Conservation (phyloP, 345 rosid genomes). For the Eutrema japonicum region DNA sequence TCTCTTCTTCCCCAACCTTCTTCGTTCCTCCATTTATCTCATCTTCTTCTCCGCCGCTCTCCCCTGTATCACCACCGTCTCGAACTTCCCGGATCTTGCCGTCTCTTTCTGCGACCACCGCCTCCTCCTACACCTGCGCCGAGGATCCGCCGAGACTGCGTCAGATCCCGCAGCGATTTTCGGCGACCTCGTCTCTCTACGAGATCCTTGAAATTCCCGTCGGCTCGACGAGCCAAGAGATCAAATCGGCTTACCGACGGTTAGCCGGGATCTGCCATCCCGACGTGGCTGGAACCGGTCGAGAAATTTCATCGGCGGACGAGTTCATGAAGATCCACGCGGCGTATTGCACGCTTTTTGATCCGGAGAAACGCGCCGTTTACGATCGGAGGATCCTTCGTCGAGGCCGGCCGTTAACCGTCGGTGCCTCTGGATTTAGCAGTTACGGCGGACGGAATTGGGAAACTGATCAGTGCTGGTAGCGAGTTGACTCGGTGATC, state of each 20-base stretch:
- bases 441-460: slow-evolving; percentile 65
- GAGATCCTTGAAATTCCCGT: slow-evolving; percentile 62
- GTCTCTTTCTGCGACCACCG: slow-evolving; percentile 7
- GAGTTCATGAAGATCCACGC: slow-evolving; percentile 75
- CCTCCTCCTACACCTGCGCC: slow-evolving; percentile 30
- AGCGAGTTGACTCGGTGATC: slow-evolving; percentile 39
- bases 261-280: slow-evolving; percentile 76
- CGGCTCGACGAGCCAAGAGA: slow-evolving; percentile 66
- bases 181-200: slow-evolving; percentile 58
- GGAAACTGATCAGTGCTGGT: slow-evolving; percentile 99
- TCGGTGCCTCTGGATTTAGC: slow-evolving; percentile 37
- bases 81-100: slow-evolving; percentile 6
- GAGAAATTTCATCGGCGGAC: slow-evolving; percentile 49
- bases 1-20: slow-evolving; percentile 38
- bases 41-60: slow-evolving; percentile 29
- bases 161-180: slow-evolving; percentile 31
- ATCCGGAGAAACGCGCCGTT: slow-evolving; percentile 76
- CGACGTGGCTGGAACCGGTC: slow-evolving; percentile 54
- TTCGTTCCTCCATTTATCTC: slow-evolving; percentile 25
- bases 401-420: slow-evolving; percentile 55
- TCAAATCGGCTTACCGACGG: slow-evolving; percentile 76
- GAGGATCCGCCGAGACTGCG: slow-evolving; percentile 11
- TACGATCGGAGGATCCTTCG: slow-evolving; percentile 58
- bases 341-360: slow-evolving; percentile 82
- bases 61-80: slow-evolving; percentile 18